These are phyloP conservation scores for Bigelowiella natans DNA, from an alignment of 78 protist genomes.

Conservation along the genomic window DNA sequence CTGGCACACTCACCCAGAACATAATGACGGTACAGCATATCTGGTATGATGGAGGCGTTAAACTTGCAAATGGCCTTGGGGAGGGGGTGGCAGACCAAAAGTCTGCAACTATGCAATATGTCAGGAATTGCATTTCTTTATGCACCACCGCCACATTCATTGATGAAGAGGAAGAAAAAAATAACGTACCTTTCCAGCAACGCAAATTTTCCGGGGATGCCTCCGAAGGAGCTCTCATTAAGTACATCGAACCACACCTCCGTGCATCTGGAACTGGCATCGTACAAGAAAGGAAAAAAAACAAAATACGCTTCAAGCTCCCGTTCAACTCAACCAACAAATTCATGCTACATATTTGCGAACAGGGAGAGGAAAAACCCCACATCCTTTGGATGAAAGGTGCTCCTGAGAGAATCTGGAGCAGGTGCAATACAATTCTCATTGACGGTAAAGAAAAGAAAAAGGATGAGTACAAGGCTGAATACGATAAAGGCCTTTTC, in stretches of 20 bases:
- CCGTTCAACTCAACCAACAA: constrained; percentile 93
- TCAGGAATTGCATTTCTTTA: constrained; percentile 12
- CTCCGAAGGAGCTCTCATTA: constrained; percentile 77
- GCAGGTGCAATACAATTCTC: constrained; percentile 26
- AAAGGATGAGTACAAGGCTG: neutral
- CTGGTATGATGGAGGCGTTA: constrained; percentile 73
- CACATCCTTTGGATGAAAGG: constrained; percentile 54
- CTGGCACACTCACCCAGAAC: constrained; percentile 73
- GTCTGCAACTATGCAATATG: constrained; percentile 17
- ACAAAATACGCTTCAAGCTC: constrained; percentile 45
- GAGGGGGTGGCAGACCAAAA: neutral
- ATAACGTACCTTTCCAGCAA: constrained; percentile 3
- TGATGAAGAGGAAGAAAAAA: neutral
- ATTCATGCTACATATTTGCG: constrained; percentile 58
- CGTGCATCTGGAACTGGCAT: neutral
- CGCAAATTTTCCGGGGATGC: constrained; percentile 31
- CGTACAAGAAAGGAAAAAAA: constrained; percentile 20
- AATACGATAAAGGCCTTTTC: neutral
- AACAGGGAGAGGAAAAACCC: neutral
- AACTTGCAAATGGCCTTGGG: neutral
- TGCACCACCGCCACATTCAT: constrained; percentile 55
- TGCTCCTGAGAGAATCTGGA: constrained; percentile 71
- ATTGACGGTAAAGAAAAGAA: constrained; percentile 33
- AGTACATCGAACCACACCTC: constrained; percentile 27
- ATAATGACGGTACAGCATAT: constrained; percentile 54